These are phyloP conservation scores for Neurospora tetraspora DNA, from an alignment of 495 filamentous ascomycete genomes.

Conservation along the genomic window DNA sequence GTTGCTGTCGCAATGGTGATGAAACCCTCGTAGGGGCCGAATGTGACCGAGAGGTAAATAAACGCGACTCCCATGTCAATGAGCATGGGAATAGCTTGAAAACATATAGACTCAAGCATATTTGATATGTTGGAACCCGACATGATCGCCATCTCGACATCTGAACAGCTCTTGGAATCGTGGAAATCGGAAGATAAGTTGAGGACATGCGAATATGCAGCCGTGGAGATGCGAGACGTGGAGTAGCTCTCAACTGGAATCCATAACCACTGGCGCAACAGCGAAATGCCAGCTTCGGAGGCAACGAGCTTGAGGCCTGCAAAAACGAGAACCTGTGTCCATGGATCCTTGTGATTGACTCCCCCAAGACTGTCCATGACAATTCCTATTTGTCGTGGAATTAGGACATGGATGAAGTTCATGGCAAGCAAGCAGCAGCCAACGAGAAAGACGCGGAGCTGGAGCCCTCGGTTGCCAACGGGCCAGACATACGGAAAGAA, in stretches of 20 bases:
- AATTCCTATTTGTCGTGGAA: constrained; percentile 57
- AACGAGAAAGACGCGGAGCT: constrained; percentile 46
- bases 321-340: constrained; percentile 46
- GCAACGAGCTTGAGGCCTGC: constrained; percentile 43
- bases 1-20: constrained; percentile 52
- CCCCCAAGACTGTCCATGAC: constrained; percentile 45
- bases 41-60: constrained; percentile 55
- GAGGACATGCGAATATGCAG: constrained; percentile 68
- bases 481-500: constrained; percentile 62
- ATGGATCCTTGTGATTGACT: constrained; percentile 33
- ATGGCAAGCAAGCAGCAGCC: constrained; percentile 50
- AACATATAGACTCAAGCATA: constrained; percentile 56
- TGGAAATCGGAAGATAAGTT: constrained; percentile 72
- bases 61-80: constrained; percentile 62
- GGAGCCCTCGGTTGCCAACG: constrained; percentile 41
- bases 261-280: constrained; percentile 51
- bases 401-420: constrained; percentile 52
- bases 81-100: constrained; percentile 58
- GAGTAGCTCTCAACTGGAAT: constrained; percentile 56
- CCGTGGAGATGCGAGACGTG: constrained; percentile 47
- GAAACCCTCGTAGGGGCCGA: constrained; percentile 66
- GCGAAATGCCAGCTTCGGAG: constrained; percentile 46
- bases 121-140: constrained; percentile 54
- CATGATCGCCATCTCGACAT: constrained; percentile 56
- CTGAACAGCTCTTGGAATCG: constrained; percentile 60